These are phyloP conservation scores for Mucor sp. DNA, from an alignment of 371 early-diverging fungal genomes.

Conservation along the genomic window DNA sequence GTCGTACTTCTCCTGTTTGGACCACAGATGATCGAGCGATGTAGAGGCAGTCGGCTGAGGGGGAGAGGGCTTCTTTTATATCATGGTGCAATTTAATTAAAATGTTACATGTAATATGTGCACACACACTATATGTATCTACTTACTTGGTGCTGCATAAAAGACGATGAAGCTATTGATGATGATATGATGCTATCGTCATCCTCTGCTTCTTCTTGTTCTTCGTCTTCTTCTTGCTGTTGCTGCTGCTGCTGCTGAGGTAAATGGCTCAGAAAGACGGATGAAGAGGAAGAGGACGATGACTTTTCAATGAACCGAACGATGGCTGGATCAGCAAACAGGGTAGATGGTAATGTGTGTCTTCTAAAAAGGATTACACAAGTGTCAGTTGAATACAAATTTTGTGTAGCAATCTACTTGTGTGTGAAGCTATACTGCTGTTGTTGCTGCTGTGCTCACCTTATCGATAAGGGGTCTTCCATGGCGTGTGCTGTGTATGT, in stretches of 20 bases:
- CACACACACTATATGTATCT: neutral
- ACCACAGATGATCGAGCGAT: slow-evolving; percentile 16
- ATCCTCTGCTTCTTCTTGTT: neutral
- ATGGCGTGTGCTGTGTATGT: neutral
- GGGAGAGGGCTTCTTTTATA: slow-evolving; percentile 1
- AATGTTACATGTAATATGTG: neutral
- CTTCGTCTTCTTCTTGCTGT: slow-evolving; percentile 7
- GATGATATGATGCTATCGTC: slow-evolving; percentile 1
- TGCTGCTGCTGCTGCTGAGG: slow-evolving; percentile 20
- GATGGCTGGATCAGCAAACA: slow-evolving; percentile 38
- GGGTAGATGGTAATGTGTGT: slow-evolving; percentile 25
- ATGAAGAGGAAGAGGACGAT: slow-evolving; percentile 6
- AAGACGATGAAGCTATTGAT: neutral
- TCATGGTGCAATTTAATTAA: neutral
- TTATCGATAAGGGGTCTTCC: neutral
- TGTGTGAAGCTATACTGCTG: neutral
- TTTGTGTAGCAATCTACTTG: neutral
- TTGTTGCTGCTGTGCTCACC: neutral
- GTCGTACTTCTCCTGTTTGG: slow-evolving; percentile 13
- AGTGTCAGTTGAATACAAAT: neutral
- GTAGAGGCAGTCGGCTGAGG: slow-evolving; percentile 3
- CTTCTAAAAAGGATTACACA: slow-evolving; percentile 10
- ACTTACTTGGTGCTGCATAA: neutral
- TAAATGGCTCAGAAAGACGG: neutral
- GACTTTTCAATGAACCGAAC: slow-evolving; percentile 25